phyloP scores from a whole-genome alignment of 1,284 basidiomycete species.

The Neotropicomus parvogracilis region DNA sequence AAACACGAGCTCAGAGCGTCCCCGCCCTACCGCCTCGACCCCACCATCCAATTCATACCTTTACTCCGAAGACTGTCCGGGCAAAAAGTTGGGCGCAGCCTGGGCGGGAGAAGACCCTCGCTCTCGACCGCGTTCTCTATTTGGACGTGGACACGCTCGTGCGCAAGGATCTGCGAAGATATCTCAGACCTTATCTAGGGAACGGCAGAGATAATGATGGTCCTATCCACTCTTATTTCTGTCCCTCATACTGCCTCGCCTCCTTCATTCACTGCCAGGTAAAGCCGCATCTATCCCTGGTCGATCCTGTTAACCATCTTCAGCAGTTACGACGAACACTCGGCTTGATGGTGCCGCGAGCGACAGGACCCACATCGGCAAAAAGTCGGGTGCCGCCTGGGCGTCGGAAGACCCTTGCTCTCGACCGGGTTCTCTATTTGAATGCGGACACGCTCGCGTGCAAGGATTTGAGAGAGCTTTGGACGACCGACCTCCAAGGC shows the following conservation, averaged over 20 bases:
- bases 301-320: too few relatives aligned
- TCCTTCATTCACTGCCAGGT: too few relatives aligned
- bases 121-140: slow-evolving; percentile 41
- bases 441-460: slow-evolving; percentile 53
- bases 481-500: slow-evolving; percentile 44
- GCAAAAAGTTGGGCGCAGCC: too few relatives aligned
- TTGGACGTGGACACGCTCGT: slow-evolving; percentile 54
- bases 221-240: too few relatives aligned
- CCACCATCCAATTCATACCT: slow-evolving; percentile 42
- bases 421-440: slow-evolving; percentile 50
- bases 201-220: slow-evolving; percentile 50
- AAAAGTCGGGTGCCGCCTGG: too few relatives aligned
- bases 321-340: too few relatives aligned
- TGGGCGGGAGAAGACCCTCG: slow-evolving; percentile 19
- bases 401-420: slow-evolving; percentile 34
- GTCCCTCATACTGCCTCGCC: too few relatives aligned
- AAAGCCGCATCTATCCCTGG: too few relatives aligned
- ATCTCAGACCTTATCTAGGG: slow-evolving; percentile 45
- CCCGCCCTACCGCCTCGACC: slow-evolving; percentile 27
- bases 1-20: slow-evolving; percentile 35
- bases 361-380: too few relatives aligned
- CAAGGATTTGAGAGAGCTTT: slow-evolving; percentile 40
- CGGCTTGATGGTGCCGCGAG: too few relatives aligned
- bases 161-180: slow-evolving; percentile 38
- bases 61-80: slow-evolving; percentile 35